Evolutionary conservation across 768 basidiomycete genomes (phyloP), one percentile per base, ranked within the genome.

Genomic region (Cyclocybe aegerita): DNA sequence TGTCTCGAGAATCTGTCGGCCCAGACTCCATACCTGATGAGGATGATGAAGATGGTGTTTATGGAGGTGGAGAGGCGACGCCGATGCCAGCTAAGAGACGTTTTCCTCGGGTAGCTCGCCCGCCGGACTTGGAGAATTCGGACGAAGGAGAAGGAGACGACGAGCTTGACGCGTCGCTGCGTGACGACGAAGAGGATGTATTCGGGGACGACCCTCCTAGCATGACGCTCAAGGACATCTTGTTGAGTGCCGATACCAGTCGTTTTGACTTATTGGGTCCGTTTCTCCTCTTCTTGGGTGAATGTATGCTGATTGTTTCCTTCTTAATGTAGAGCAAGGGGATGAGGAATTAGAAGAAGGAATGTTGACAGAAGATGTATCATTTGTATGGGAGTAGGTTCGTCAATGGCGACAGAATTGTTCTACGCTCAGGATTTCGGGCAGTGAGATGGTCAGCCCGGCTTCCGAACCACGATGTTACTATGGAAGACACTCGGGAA

Each of bases 161-260:
- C 3, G 59, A 53, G 12, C 23, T 23, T 23, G 2, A 2, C 23
- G 4, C 23, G 23, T 4, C 23, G 23, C 23, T 23, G 23, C 23
- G 23, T 23, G 23, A 23, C 23, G 23, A 23, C 1, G 68, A 60
- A n/a, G 61, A 60, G 10, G 64, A 68, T 32, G 58, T 49, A n/a
- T 63, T 65, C 40, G 48, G 32, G 11, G 64, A 68, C 33, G 79
- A 78, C 50, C 71, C 60, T 10, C 67, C 65, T 5, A 80, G 79
- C 55, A 71, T 79, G 71, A 78, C 76, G 15, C 64, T 80, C 30
- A 71, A 71, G 9, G 78, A 79, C 54, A 72, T 80, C 29, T 56
- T 80, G 46, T 55, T 77, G 49, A 64, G 57, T 45, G 67, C 71
- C 8, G 75, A 74, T 44, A 65, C 66, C 9, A 65, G 66, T 17